These are phyloP conservation scores for Monosporascus sp. DNA, from an alignment of 2,329 filamentous ascomycete species.

Conservation along the genomic window DNA sequence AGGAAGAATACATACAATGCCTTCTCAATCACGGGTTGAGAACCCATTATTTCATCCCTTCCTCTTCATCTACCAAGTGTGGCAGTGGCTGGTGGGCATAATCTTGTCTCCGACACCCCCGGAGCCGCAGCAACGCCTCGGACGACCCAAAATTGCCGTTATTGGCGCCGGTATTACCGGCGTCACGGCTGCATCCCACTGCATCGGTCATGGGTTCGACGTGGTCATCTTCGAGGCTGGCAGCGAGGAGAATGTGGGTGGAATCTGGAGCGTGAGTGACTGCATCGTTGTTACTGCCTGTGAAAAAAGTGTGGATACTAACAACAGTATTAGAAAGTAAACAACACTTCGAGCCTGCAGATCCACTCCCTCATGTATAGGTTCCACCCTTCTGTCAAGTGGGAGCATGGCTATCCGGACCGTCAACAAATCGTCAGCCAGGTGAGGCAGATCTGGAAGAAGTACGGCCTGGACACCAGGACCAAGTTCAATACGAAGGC, in stretches of 20 bases:
- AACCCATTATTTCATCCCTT: constrained; percentile 48
- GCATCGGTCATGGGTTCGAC: constrained; percentile 80
- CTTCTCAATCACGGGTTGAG: constrained; percentile 17
- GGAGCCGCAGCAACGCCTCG: constrained; percentile 47
- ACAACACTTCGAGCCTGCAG: constrained; percentile 75
- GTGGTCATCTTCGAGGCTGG: constrained; percentile 74
- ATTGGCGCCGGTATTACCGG: constrained; percentile 69
- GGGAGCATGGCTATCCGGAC: constrained; percentile 70
- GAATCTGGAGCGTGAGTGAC: constrained; percentile 68
- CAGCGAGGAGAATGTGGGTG: constrained; percentile 59
- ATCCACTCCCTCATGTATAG: constrained; percentile 86
- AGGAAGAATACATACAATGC: constrained; percentile 6
- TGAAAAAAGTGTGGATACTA: background rate
- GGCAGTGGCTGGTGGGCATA: constrained; percentile 58
- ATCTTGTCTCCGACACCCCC: constrained; percentile 68
- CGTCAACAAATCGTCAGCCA: constrained; percentile 70
- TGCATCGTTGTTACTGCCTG: background rate
- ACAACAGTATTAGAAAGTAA: constrained; percentile 53
- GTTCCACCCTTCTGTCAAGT: constrained; percentile 75
- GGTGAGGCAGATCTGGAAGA: constrained; percentile 67
- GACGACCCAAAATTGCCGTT: constrained; percentile 60
- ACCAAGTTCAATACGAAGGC: constrained; percentile 70
- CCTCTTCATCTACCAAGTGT: constrained; percentile 56
- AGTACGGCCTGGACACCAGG: constrained; percentile 63
- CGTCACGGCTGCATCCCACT: constrained; percentile 74